A percentile compares a stretch with the other conserved stretches of the same genome.
Conservation (phyloP, 2,329 filamentous ascomycete species). For the Lecanicillium sp. region DNA sequence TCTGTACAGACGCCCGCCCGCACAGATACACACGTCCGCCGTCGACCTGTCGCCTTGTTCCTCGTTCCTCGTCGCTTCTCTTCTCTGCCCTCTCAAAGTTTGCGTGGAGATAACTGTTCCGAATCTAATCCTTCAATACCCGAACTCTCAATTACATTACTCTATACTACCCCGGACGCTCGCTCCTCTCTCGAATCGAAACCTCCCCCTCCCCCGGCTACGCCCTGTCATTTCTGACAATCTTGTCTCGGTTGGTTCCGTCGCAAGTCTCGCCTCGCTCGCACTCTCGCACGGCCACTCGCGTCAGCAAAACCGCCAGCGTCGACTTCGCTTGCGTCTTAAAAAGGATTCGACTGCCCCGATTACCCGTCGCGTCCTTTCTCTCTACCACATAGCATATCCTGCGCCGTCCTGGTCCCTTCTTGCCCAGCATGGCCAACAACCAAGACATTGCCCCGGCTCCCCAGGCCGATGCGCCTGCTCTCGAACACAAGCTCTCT, state of each 20-base stretch:
- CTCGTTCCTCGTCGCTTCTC: too few species aligned
- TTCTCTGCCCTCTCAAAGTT: too few species aligned
- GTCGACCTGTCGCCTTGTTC: too few species aligned
- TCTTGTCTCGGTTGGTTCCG: background rate
- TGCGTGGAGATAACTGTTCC: too few species aligned
- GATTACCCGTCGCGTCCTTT: background rate
- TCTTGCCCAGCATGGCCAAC: background rate
- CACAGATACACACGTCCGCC: too few species aligned
- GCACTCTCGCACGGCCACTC: too few species aligned
- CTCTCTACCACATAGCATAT: too few species aligned
- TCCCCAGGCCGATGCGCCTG: background rate
- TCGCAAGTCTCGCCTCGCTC: background rate
- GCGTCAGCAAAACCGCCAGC: constrained; percentile 1
- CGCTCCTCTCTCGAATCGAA: background rate
- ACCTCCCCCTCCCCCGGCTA: background rate
- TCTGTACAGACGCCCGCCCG: too few species aligned
- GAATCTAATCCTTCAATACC: too few species aligned
- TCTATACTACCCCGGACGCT: background rate
- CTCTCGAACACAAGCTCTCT: background rate
- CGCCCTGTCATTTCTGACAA: background rate
- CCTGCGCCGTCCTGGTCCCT: background rate
- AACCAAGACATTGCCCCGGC: constrained; percentile 8
- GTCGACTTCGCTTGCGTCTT: background rate
- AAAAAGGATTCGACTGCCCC: constrained; percentile 5
- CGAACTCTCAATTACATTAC: too few species aligned